Evolutionary conservation across 1,284 basidiomycete genomes (phyloP), one percentile per base, ranked within the genome.

Genomic region (Trametes hirsuta): DNA sequence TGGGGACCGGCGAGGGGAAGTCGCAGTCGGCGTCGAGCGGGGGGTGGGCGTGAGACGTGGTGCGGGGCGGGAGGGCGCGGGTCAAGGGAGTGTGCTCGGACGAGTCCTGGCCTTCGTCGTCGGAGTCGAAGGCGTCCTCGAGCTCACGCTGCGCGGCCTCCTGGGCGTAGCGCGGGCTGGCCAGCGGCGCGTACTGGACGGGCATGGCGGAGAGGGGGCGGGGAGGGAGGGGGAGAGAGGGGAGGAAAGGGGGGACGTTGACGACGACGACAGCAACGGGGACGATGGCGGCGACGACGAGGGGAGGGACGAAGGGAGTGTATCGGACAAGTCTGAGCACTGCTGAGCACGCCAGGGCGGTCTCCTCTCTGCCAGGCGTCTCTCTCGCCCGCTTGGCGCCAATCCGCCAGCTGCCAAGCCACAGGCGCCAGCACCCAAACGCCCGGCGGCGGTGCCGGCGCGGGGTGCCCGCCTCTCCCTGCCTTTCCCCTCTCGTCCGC

Each of bases 81-180:
- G 75, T 71, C 35, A 81, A 71, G 40, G 78, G 80, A 5, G 78
- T 77, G 15, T 74, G 74, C 66, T 81, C 79, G 50, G 70, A 69
- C 37, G 72, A 68, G 45, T 71, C 66, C 42, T 73, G 71, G 55
- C 79, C 76, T 46, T 86, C 81, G 49, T 85, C 80, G 53, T 84
- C 82, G 9, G 79, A 78, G 47, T 80, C 85, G 64, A 90, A 90
- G 0, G 88, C 86, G 49, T 83, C 87, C 65, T 88, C 81, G 61
- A 90, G 80, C 71, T 90, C 88, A 55, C 79, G 77, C 58, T 86
- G 82, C 59, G 81, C 78, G 40, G 62, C 58, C 68, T 86, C 81
- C 15, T 62, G 67, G 49, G 71, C 68, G 52, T 77, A 76, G 56
- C 74, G 79, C 47, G 82, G 81, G 62, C 79, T 83, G 48, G 80